Evolutionary conservation across 2,329 filamentous ascomycete genomes (phyloP), one percentile per base, ranked within the genome.

Genomic region (Penicillium carneum): DNA sequence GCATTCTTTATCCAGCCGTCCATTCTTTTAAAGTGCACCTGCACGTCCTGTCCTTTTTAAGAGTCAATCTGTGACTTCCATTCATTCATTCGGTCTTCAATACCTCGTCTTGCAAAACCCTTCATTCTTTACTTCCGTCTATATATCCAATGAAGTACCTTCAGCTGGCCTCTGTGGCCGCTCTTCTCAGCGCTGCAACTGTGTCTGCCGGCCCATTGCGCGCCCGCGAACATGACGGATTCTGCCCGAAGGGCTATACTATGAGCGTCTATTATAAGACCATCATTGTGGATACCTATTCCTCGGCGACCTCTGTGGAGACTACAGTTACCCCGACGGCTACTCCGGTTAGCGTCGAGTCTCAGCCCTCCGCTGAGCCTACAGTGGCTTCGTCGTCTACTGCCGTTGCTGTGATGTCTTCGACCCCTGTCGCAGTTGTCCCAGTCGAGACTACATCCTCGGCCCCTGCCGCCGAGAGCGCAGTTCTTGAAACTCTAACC

Each of bases 181-280:
- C 68, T 58, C 67, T 72, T 51, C 26, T 75, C 39, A 59, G 72
- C 47, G 65, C 69, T 39, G 63, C 68, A 16, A 64, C 69, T 12
- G 71, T 70, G 36, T 72, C 72, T 46, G 72, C 72, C 10, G 62
- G 65, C 33, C 69, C 69, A 11, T 39, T 74, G 5, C 42, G 51
- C 33, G 48, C 46, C 16, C 59, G 55, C 9, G 61, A 66, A n/a
- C 54, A 64, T 34, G 53, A 64, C 14, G 58, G 55, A 46, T 61
- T 65, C 38, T 76, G 72, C 46, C 72, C 70, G 14, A 63, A 67
- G 33, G 71, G 71, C 33, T 74, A 74, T 51, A 68, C 69, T 2
- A 55, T 64, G 55, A 70, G 66, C 46, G 66, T 72, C 36, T 70
- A 69, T 59, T 72, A 72, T 51, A 67, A 69, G 54, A 71, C 72